These are phyloP conservation scores for Melampsora medusae DNA, from an alignment of 1,284 basidiomycete species.

Conservation along the genomic window DNA sequence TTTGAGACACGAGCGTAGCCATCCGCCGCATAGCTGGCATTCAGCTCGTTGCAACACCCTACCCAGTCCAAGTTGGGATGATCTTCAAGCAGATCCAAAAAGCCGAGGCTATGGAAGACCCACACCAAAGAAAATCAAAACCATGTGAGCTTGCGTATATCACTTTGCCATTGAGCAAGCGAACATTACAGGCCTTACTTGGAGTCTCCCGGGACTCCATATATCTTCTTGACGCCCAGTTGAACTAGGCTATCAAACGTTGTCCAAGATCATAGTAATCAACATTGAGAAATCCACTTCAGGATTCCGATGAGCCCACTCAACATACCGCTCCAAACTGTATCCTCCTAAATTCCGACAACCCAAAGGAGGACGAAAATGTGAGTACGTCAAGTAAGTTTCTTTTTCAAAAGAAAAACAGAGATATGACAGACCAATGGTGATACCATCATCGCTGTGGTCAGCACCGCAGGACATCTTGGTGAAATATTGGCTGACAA, in stretches of 20 bases:
- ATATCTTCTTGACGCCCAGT: constrained; percentile 63
- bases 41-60: constrained; percentile 66
- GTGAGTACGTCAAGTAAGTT: too few relatives aligned
- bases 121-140: not conserved
- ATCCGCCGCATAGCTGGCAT: constrained; percentile 75
- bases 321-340: too few relatives aligned
- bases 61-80: constrained; percentile 77
- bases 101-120: constrained; percentile 47
- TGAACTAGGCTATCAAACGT: constrained; percentile 49
- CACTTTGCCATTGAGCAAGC: not conserved
- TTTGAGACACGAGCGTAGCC: constrained; percentile 70
- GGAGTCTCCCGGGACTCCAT: constrained; percentile 89
- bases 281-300: too few relatives aligned
- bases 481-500: too few relatives aligned
- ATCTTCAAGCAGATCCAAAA: constrained; percentile 76
- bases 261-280: too few relatives aligned
- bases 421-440: too few relatives aligned
- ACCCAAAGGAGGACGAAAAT: too few relatives aligned
- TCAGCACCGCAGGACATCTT: too few relatives aligned
- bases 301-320: too few relatives aligned
- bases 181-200: constrained; percentile 60
- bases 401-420: too few relatives aligned
- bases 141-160: not conserved
- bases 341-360: too few relatives aligned
- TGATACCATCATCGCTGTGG: too few relatives aligned